Evolutionary conservation across 768 basidiomycete species (phyloP), one percentile per base, ranked within the genome.

Genomic region (Xerocomus brunneocitrinus): DNA sequence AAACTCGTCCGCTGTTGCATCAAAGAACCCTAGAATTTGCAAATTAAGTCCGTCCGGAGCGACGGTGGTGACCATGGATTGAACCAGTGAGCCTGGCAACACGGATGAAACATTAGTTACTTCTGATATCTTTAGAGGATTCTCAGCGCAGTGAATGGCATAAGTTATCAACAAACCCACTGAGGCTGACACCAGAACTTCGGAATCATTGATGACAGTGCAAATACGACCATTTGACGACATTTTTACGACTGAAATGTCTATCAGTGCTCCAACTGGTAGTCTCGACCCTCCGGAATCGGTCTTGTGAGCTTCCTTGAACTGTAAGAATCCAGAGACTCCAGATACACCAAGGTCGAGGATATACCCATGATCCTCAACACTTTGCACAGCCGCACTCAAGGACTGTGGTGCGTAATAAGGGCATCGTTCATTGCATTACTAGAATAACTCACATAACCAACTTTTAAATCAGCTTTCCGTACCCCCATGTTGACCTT

Each of bases 361-460:
- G 52, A 87, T 81, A 72, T 95, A 98, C 1, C 97, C 95, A 67
- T 97, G 91, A 63, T 98, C 97, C 72, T 99, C 97, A 16, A 89
- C 74, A 62, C 87, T 91, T 70, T 84, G 85, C 47, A 95, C 77
- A 32, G 85, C 81, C 12, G 83, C 89, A 0, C 85, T 80, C 42
- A 97, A 63, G 22, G 83, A 84, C 92, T 95, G 63, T 13, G 47
- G 19, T 49, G 9, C 30, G 35, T 30, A 25, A 49, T 52, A 38
- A 65, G 27, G 39, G 13, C 14, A 47, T 36, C 9, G 35, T 9
- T 13, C 50, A 8, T 53, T 47, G 45, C 35, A 56, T 28, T 42
- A 25, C 19, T 28, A 34, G 50, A 48, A 31, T 36, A 30, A 84
- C 90, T 72, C 68, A 89, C 91, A 67, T 84, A 88, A 49, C 89